Evolutionary conservation across 2,329 filamentous ascomycete genomes (phyloP), one percentile per base, ranked within the genome.

Genomic region (Zymoseptoria ardabiliae): DNA sequence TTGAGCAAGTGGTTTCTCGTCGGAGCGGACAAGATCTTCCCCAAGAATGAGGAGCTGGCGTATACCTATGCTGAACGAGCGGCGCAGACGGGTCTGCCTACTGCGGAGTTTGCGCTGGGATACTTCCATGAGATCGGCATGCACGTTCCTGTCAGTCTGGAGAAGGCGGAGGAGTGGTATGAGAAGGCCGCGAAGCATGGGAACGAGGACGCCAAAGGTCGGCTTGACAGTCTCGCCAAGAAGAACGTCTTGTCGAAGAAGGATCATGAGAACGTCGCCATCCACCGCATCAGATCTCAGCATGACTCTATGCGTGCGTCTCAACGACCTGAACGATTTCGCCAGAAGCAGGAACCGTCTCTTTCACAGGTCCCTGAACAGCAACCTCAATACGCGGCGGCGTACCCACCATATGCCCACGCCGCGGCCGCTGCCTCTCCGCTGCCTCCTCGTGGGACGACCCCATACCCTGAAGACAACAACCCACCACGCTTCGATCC

Each of bases 1-100:
- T 91, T 99, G 62, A 97, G 93, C 75, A 94, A 96, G 75, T 99
- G 94, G 94, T 99, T 97, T 72, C 81, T 99, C 25, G 97, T 96
- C 70, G 94, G 94, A 2, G 92, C 94, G 65, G 93, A 97, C 66
- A 88, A 88, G 21, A 82, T 95, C 6, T 97, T 99, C 71, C 84
- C 90, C 61, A 97, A 97, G 81, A 97, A 97, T 69, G 94, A 99
- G 75, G 89, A 93, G 71, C 78, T 97, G 54, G 93, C 94, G 6
- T 99, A 90, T 75, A 88, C 85, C 55, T 97, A 96, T 71, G 94
- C 94, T 1, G 85, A 93, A 68, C 85, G 93, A 65, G 94, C 94
- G 10, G 93, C 94, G 8, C 80, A 85, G 55, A 84, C 86, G 48
- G 91, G 91, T 58, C 81, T 97, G 54, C 82, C 91, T 0, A 97